A percentile compares a stretch with the other conserved stretches of the same genome.
phyloP scores from a whole-genome alignment of 2,329 filamentous ascomycete genomes.

The Calcarisporium arbuscula region DNA sequence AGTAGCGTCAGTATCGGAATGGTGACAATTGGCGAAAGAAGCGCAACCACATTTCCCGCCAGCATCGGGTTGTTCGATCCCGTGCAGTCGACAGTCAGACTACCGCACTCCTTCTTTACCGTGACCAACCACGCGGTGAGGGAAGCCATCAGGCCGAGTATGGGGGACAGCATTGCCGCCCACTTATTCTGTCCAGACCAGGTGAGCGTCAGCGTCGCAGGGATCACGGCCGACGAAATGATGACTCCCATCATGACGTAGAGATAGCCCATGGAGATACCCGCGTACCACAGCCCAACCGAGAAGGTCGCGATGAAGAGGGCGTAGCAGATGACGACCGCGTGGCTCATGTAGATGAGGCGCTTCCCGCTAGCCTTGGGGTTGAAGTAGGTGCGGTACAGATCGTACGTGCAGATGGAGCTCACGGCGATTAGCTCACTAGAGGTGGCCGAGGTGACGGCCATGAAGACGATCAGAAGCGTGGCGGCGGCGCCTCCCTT shows the following conservation, averaged over 20 bases:
- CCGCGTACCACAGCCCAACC: slow-evolving; percentile 66
- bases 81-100: slow-evolving; percentile 65
- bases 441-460: slow-evolving; percentile 77
- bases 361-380: slow-evolving; percentile 66
- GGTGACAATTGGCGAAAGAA: slow-evolving; percentile 70
- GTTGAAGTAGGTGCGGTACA: slow-evolving; percentile 83
- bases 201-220: slow-evolving; percentile 71
- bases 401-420: slow-evolving; percentile 79
- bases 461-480: slow-evolving; percentile 81
- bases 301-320: slow-evolving; percentile 72
- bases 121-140: slow-evolving; percentile 73
- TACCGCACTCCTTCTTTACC: slow-evolving; percentile 60
- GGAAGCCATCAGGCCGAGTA: slow-evolving; percentile 59
- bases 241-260: slow-evolving; percentile 91
- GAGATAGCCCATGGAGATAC: slow-evolving; percentile 81
- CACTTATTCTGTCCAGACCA: slow-evolving; percentile 75
- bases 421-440: slow-evolving; percentile 83
- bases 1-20: slow-evolving; percentile 68
- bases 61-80: slow-evolving; percentile 84
- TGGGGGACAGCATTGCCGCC: slow-evolving; percentile 61
- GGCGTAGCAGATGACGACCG: slow-evolving; percentile 64
- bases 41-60: slow-evolving; percentile 75
- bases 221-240: slow-evolving; percentile 78
- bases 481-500: slow-evolving; percentile 74
- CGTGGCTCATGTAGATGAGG: slow-evolving; percentile 75